Conservation (phyloP, 331 rosid genomes). For the Quercus lobata region DNA sequence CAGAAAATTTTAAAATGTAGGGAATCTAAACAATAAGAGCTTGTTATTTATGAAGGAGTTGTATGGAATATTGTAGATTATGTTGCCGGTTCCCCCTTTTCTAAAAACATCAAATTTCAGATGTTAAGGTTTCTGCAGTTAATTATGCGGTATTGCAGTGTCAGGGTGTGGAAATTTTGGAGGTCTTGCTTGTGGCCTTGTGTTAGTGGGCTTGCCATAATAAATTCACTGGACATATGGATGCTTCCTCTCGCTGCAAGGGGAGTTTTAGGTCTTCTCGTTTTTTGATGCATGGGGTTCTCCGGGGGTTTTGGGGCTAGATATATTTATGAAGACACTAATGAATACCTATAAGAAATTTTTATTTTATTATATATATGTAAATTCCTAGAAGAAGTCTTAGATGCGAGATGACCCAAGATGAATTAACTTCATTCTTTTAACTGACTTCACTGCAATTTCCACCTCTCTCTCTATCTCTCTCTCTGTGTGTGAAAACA, state of each 20-base stretch:
- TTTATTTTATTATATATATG: too few species aligned
- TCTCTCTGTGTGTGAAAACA: neutral
- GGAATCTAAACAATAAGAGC: too few species aligned
- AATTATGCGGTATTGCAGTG: neutral
- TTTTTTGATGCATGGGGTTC: neutral
- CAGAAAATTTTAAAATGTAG: too few species aligned
- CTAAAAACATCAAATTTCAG: neutral
- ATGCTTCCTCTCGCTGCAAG: neutral
- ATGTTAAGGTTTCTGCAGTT: neutral
- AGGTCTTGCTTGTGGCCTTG: neutral
- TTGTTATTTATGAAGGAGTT: too few species aligned
- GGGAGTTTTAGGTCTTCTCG: neutral
- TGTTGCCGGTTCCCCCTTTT: neutral
- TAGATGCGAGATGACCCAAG: neutral
- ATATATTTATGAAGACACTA: neutral
- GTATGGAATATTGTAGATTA: neutral
- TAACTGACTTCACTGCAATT: neutral
- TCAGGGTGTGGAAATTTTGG: neutral
- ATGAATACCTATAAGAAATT: neutral
- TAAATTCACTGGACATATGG: neutral
- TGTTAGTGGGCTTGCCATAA: neutral
- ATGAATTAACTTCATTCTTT: neutral
- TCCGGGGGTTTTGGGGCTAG: neutral
- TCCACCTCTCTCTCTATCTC: neutral
- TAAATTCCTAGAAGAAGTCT: neutral